Base-by-base conservation (phyloP, 768 basidiomycete genomes). In the Leccinum obscurum region DNA sequence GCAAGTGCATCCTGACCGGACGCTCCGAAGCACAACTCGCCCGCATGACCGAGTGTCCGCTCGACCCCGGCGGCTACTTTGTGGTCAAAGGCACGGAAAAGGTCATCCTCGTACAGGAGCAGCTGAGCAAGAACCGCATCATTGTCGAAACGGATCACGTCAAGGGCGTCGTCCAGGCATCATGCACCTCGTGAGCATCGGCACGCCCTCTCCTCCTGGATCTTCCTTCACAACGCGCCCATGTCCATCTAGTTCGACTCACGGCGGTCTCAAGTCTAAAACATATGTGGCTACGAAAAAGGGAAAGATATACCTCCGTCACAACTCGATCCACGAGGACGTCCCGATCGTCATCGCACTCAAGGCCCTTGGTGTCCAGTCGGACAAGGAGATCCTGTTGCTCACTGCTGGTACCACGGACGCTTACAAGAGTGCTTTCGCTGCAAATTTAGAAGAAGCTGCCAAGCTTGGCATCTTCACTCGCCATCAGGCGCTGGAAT, bases 1-100 rank as follows among this genome's bases (percentile, higher is more conserved):
- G 88, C 80, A 93, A 97, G 75, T 99, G 97, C 74, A 88, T 93
- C 46, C 77, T 99, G 66, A 89, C 89, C 17, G 89, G 87, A 4
- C 84, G 85, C 66, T 85, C 77, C 26, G 90, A 93, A 56, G 82
- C 84, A 14, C 86, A 95, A 65, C 81, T 98, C 24, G 97, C 97
- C n/a, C 81, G 85, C 41, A 95, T 98, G 93, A 87, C 84, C 11
- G 97, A 99, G 75, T 99, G 97, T 74, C 97, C 97, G 3, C 81
- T 98, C 60, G 97, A 99, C 77, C 96, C 97, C 11, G 97, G 97
- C n/a, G 97, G 97, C 4, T 98, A 98, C 73, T 99, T 99, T 74
- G 90, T 99, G 60, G 97, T 99, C 55, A 98, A 95, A 76, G 96
- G 96, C 39, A 99, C 96, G 48, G 96, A 99, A 77, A 99, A 98